Conservation (phyloP, 2,329 filamentous ascomycete species). For the Pseudocercospora musae region DNA sequence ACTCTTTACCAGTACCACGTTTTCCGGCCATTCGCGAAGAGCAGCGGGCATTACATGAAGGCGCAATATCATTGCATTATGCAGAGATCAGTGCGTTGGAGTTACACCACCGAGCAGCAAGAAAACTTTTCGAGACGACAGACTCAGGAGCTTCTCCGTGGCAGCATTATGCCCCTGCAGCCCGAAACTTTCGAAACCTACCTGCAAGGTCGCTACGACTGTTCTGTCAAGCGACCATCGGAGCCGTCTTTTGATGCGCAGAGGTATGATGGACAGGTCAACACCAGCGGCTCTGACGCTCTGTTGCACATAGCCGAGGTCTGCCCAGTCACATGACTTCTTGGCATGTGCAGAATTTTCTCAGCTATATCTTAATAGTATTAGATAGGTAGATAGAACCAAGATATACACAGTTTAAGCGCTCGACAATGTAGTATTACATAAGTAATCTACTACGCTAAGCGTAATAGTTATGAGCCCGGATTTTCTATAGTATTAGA, state of each 20-base stretch:
- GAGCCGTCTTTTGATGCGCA: neutral
- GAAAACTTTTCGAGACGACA: constrained; percentile 3
- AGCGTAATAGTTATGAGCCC: too few relatives aligned
- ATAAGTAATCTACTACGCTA: too few relatives aligned
- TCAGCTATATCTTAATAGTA: too few relatives aligned
- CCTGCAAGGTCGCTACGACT: neutral
- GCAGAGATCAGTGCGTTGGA: constrained; percentile 8
- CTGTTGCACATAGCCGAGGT: too few relatives aligned
- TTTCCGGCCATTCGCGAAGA: neutral
- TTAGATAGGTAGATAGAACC: too few relatives aligned
- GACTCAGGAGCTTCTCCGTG: neutral
- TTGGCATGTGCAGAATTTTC: too few relatives aligned
- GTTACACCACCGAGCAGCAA: constrained; percentile 1
- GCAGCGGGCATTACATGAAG: neutral
- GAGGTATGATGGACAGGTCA: neutral
- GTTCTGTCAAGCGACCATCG: neutral
- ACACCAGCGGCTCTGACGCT: neutral
- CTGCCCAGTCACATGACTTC: too few relatives aligned
- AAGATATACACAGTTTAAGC: too few relatives aligned
- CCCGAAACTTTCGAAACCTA: neutral
- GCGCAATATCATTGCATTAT: constrained; percentile 2
- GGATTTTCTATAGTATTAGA: too few relatives aligned
- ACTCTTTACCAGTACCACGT: constrained; percentile 8
- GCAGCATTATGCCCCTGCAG: neutral
- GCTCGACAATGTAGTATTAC: too few relatives aligned